These are phyloP conservation scores for Phaseolus lunatus DNA, from an alignment of 306 rosid species.

Conservation along the genomic window DNA sequence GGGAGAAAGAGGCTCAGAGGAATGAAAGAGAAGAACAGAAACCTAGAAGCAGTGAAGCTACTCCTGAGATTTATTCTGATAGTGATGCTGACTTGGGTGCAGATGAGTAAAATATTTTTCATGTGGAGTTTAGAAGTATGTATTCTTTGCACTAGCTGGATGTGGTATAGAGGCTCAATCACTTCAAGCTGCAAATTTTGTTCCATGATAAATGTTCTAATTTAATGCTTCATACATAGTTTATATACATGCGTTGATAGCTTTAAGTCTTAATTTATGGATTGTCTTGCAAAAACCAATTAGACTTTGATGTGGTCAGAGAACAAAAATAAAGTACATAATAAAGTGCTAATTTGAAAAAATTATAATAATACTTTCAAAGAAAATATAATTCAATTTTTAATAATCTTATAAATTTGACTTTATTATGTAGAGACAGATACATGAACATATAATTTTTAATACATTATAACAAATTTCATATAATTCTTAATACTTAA, in stretches of 20 bases:
- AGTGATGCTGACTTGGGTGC: conserved; percentile 49
- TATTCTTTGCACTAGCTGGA: neutral
- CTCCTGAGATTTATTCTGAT: conserved; percentile 53
- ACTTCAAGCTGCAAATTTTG: conserved; percentile 32
- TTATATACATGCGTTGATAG: conserved; percentile 3
- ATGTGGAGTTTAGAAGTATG: conserved; percentile 20
- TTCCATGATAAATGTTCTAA: conserved; percentile 8
- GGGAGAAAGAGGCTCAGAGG: conserved; percentile 59
- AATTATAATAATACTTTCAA: too few species aligned
- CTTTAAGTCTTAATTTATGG: neutral
- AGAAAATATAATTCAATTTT: too few species aligned
- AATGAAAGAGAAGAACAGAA: conserved; percentile 54
- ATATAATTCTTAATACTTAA: too few species aligned
- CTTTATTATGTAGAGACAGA: too few species aligned
- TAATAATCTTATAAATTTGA: too few species aligned
- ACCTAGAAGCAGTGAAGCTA: conserved; percentile 25
- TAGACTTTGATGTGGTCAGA: neutral
- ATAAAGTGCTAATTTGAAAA: too few species aligned
- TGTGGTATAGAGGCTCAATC: conserved; percentile 28
- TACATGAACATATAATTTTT: too few species aligned
- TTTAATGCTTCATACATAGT: neutral
- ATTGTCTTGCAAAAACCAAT: neutral
- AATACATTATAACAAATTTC: too few species aligned
- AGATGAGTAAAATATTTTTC: conserved; percentile 34
- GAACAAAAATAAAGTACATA: too few species aligned